Evolutionary conservation across 2,329 filamentous ascomycete species (phyloP), one percentile per base, ranked within the genome.

Genomic region (Sordariomycetes sp.): DNA sequence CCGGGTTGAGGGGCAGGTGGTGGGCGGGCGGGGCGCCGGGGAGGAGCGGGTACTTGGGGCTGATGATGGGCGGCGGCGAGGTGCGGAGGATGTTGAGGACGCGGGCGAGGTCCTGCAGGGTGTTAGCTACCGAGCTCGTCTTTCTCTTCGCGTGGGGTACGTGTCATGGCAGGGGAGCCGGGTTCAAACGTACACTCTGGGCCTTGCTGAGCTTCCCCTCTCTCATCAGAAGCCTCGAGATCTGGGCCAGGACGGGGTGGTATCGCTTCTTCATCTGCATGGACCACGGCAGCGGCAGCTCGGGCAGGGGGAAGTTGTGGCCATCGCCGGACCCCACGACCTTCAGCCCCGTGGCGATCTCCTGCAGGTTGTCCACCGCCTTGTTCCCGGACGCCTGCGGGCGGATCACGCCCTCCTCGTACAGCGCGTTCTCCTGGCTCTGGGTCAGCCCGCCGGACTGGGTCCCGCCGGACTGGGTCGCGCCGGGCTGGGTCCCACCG

Each of bases 121-220:
- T 62, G 6, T 24, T 12, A 46, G 11, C 35, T 20, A 28, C 35
- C 18, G n/a, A 24, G n/a, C 24, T 20, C 35, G 46, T 32, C 8
- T 4, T 32, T 32, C 28, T 8, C 8, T 32, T 32, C 8, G 28
- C n/a, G n/a, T n/a, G n/a, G n/a, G n/a, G n/a, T n/a, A n/a, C n/a
- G n/a, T n/a, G n/a, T n/a, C n/a, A n/a, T n/a, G n/a, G n/a, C n/a
- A 52, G 16, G 22, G 32, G 25, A 35, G 28, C 5, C 12, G 28
- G 24, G 60, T 61, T 59, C 63, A 46, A 60, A 69, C 82, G 60
- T 79, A 96, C 91, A 76, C 86, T 85, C 72, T 99, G 90, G n/a
- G 94, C 94, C 70, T 83, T 81, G 68, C 87, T 88, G 70, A 96
- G 83, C 77, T 97, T 95, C 65, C 94, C 94, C 72, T 97, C 83